Conservation (phyloP, 2,329 filamentous ascomycete species). For the Trichophyton schoenleinii region DNA sequence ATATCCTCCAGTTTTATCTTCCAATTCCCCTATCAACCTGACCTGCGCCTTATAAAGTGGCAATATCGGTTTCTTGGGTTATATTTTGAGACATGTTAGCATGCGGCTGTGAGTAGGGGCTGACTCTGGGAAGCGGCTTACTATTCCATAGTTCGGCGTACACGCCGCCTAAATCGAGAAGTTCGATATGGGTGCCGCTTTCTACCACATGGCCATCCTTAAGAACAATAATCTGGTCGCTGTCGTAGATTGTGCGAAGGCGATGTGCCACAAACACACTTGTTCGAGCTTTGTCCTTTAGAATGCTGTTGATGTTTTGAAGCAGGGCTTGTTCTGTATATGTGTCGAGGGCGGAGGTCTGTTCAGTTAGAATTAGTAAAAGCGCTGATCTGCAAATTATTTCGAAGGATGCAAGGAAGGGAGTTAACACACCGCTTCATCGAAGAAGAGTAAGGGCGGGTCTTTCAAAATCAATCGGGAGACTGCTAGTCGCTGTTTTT, state of each 20-base stretch:
- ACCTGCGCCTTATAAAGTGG: neutral
- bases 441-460: conserved; percentile 81
- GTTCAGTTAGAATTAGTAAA: conserved; percentile 5
- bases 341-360: conserved; percentile 79
- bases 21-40: neutral
- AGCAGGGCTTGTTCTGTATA: conserved; percentile 86
- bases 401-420: neutral
- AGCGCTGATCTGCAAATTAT: neutral
- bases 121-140: conserved; percentile 35
- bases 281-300: conserved; percentile 76
- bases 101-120: neutral
- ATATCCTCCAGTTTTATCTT: neutral
- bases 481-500: conserved; percentile 83
- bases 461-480: conserved; percentile 77
- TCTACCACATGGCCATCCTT: conserved; percentile 76
- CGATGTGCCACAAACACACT: conserved; percentile 93
- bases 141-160: conserved; percentile 87
- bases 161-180: conserved; percentile 65
- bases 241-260: conserved; percentile 84
- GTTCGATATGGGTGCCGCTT: conserved; percentile 70
- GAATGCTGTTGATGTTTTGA: conserved; percentile 81
- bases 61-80: neutral
- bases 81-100: neutral
- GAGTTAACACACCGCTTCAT: conserved; percentile 57
- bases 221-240: conserved; percentile 83